Evolutionary conservation across 202 grass and related monocot genomes (phyloP).

Genomic region (Zoysia matrella): DNA sequence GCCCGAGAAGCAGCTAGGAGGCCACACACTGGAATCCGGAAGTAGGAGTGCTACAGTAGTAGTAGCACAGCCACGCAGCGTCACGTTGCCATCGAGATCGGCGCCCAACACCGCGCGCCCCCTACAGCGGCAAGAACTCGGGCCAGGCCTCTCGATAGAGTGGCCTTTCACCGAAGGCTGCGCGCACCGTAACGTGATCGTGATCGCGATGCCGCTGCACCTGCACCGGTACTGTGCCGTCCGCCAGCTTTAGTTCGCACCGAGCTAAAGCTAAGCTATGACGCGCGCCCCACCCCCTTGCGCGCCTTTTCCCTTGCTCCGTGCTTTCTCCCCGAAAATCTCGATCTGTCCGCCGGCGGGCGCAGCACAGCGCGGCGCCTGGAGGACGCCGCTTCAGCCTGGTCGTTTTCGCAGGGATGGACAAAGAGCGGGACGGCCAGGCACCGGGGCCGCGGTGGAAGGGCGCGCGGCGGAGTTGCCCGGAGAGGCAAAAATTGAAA

Average conservation of each 20-base stretch:
- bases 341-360: neutral
- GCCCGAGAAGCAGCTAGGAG: no score
- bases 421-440: conserved; percentile 16
- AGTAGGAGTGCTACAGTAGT: no score
- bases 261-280: neutral
- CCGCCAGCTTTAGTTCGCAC: conserved; percentile 25
- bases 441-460: conserved; percentile 39
- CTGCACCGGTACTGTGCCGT: neutral
- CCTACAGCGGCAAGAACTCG: neutral
- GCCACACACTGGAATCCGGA: neutral
- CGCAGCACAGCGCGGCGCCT: neutral
- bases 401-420: no score
- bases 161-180: conserved; percentile 45
- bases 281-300: no score
- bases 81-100: conserved; percentile 27
- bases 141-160: neutral
- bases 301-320: neutral
- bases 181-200: conserved; percentile 16
- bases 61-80: neutral
- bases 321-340: conserved; percentile 38
- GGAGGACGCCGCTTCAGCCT: neutral
- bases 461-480: neutral
- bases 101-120: no score
- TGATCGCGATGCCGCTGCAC: conserved; percentile 5
- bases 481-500: neutral